Evolutionary conservation across 1,284 basidiomycete genomes (phyloP), one percentile per base, ranked within the genome.

Genomic region (Taiwanofungus camphoratus): DNA sequence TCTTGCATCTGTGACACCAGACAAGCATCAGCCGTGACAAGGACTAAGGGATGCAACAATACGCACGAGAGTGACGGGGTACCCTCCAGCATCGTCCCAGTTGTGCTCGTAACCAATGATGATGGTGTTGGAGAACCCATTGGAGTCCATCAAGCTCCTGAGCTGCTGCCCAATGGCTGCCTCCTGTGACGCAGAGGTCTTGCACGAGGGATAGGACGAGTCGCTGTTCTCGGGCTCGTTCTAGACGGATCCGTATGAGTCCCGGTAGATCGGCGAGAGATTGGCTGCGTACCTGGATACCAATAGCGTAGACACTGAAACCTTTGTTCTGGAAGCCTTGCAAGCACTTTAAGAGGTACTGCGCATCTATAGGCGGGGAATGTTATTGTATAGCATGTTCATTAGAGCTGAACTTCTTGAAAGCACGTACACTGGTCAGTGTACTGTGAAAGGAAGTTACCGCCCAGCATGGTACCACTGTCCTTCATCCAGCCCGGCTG

Each of bases 401-500:
- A 19, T n/a, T 18, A 2, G 19, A 26, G 11, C 5, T 1, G 3
- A 40, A 41, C 33, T 4, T 15, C 23, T 40, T 41, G 24, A 18
- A 20, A 42, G 52, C 15, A 59, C 66, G 44, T 44, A 73, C 73
- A 72, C 1, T 56, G 50, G 30, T 52, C 50, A 15, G 60, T 59
- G 43, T 71, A 68, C 13, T 57, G 45, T 4, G 56, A 61, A 12
- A 63, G 51, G 49, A 76, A 63, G 23, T 58, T 64, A 13, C 72
- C 73, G 2, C 73, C 74, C 4, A 68, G 58, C 65, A 74, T 70
- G 2, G 64, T 64, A 3, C 57, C 61, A 29, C 63, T 67, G 41
- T 56, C 58, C 52, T 75, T 77, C 73, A 76, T 74, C 74, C 74
- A 77, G 9, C 59, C 72, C 3, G 74, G 75, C 73, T 76, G 42